A percentile compares a stretch with the other conserved stretches of the same genome.
Conservation (phyloP, 805 yeast genomes). For the Kodamaea hsintzibuensis region DNA sequence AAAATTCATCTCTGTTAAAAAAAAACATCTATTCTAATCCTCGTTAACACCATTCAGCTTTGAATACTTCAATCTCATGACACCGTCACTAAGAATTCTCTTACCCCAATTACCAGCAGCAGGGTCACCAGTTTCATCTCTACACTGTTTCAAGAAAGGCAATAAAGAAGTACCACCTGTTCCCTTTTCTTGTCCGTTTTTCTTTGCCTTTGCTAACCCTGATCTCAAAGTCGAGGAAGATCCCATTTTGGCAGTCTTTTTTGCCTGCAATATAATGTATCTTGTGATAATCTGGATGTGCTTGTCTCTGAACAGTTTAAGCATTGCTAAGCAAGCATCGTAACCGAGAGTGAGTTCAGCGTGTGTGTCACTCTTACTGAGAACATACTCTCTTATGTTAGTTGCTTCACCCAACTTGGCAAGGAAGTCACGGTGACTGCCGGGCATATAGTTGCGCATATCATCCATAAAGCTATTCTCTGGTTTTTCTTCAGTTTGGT, state of each 20-base stretch:
- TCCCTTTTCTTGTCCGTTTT: slow-evolving; percentile 60
- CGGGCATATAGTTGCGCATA: slow-evolving; percentile 91
- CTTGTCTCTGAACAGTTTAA: slow-evolving; percentile 85
- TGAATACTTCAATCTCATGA: slow-evolving; percentile 42
- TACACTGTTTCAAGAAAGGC: slow-evolving; percentile 90
- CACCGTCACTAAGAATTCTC: slow-evolving; percentile 61
- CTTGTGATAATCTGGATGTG: slow-evolving; percentile 92
- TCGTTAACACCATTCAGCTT: slow-evolving; percentile 43
- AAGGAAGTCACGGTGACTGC: slow-evolving; percentile 75
- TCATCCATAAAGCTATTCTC: slow-evolving; percentile 59
- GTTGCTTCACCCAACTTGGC: slow-evolving; percentile 57
- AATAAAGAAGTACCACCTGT: slow-evolving; percentile 93
- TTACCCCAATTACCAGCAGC: slow-evolving; percentile 95
- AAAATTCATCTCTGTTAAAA: no score
- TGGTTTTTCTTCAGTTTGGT: background rate
- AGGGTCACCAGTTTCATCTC: slow-evolving; percentile 93
- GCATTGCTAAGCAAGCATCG: slow-evolving; percentile 88
- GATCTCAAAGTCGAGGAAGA: slow-evolving; percentile 62
- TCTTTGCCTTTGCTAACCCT: slow-evolving; percentile 57
- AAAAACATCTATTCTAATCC: no score
- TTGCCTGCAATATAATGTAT: slow-evolving; percentile 80
- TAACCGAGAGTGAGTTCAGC: slow-evolving; percentile 69
- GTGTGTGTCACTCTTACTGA: slow-evolving; percentile 33
- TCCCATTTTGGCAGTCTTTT: slow-evolving; percentile 51
- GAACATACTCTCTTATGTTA: slow-evolving; percentile 65